Evolutionary conservation across 345 rosid species (phyloP), one percentile per base, ranked within the genome.

Genomic region (Theobroma cacao): DNA sequence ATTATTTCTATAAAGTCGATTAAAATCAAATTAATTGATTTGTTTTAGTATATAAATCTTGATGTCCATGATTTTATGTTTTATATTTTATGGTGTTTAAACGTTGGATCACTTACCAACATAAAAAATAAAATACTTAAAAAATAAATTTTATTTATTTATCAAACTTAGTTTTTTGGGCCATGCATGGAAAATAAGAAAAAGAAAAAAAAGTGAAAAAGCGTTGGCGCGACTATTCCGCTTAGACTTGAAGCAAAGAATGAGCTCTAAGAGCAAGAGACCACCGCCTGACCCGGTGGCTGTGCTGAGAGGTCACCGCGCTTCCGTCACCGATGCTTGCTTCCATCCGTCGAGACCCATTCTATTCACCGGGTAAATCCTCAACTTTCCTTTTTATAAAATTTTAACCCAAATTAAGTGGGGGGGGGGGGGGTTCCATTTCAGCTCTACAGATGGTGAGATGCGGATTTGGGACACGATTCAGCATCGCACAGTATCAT

Each of bases 301-400:
- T 45, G 97, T 96, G 75, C 90, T 94, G 13, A 85, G 99, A 82
- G 99, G 99, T 36, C 95, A 92, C 78, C 97, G 97, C 18, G 94
- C 97, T 85, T 91, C 97, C 3, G 97, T 96, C 10, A 84, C 79
- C 85, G 99, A 94, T 55, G 93, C 85, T 62, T 90, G 88, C 79
- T 96, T 96, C 80, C 97, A 92, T 78, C 90, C 91, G 61, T 87
- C 94, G 0, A 84, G 74, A 58, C 87, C 97, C 56, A 52, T 96
- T 18, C 86, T 92, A n/a, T 89, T 92, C 87, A 82, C 93, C 8
- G 98, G 95, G 98, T 93, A 86, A 81, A 45, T 72, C 31, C 17
- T 58, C 56, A 48, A 65, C 31, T 17, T 1, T 13, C 1, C 11
- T 15, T 22, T 17, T 31, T 77, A n/a, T n/a, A n/a, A n/a, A n/a